Percentiles rank a stretch among this genome's conserved stretches.
These are phyloP conservation scores for Monilinia vaccinii-corymbosi DNA, from an alignment of 2,329 filamentous ascomycete genomes.

Conservation along the genomic window DNA sequence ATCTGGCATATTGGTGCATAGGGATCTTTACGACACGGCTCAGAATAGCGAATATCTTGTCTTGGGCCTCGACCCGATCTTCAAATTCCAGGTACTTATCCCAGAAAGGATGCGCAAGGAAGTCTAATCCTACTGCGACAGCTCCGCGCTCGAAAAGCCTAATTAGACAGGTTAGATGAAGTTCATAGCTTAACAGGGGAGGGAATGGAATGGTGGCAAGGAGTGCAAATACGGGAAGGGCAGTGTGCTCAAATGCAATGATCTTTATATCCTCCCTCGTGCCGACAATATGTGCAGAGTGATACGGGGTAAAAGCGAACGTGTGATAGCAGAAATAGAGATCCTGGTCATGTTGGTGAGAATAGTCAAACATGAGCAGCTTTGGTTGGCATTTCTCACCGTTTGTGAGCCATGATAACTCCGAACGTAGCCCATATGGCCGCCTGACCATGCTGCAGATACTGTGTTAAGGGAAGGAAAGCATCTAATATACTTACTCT, in stretches of 20 bases:
- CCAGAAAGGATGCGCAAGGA: conserved; percentile 93
- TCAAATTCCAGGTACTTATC: conserved; percentile 98
- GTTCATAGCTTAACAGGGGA: conserved; percentile 14
- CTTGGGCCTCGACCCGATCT: conserved; percentile 74
- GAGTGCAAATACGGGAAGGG: conserved; percentile 54
- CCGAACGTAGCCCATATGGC: conserved; percentile 19
- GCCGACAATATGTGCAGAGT: conserved; percentile 31
- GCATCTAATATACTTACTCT: conserved; percentile 86
- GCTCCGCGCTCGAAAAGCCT: conserved; percentile 92
- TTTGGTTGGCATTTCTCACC: conserved; percentile 66
- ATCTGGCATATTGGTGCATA: conserved; percentile 90
- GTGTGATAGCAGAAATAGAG: conserved; percentile 41
- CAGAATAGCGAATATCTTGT: conserved; percentile 78
- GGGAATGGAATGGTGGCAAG: conserved; percentile 32
- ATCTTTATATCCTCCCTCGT: conserved; percentile 38
- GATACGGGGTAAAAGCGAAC: conserved; percentile 35
- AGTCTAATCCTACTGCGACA: conserved; percentile 79
- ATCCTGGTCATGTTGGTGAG: conserved; percentile 58
- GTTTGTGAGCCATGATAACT: conserved; percentile 40
- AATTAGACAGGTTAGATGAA: conserved; percentile 20
- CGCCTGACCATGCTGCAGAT: conserved; percentile 32
- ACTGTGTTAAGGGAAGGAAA: conserved; percentile 59
- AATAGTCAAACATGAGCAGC: conserved; percentile 47
- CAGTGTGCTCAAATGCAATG: conserved; percentile 43
- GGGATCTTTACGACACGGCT: conserved; percentile 79